Conservation (phyloP, 129 eudicot genomes). For the Arctium minus region DNA sequence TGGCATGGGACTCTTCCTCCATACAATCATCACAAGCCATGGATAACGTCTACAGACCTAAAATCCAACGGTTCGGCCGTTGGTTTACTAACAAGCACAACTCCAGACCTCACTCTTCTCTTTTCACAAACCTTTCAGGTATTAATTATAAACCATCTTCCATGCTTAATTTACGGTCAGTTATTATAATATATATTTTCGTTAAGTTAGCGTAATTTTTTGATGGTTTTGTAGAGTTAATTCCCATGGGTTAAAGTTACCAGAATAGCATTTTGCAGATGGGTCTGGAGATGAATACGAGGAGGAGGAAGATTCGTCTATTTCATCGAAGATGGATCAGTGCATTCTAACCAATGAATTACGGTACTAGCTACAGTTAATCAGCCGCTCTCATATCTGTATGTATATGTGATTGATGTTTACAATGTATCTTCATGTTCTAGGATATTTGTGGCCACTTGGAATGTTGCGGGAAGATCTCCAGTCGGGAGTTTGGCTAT, state of each 20-base stretch:
- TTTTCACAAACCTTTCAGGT: conserved; percentile 37
- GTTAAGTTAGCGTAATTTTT: neutral
- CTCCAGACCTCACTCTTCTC: conserved; percentile 27
- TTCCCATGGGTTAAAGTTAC: neutral
- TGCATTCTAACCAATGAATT: conserved; percentile 43
- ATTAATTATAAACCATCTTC: neutral
- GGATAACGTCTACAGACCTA: conserved; percentile 44
- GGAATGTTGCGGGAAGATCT: conserved; percentile 96
- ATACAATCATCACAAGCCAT: conserved; percentile 27
- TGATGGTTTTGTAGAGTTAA: neutral
- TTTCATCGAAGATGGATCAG: conserved; percentile 44
- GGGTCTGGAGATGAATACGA: conserved; percentile 35
- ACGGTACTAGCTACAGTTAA: conserved; percentile 33
- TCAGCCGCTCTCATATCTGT: neutral
- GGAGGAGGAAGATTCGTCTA: conserved; percentile 38
- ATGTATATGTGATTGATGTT: neutral
- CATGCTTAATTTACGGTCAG: neutral
- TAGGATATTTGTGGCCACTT: conserved; percentile 86
- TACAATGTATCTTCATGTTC: conserved; percentile 18
- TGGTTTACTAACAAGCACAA: conserved; percentile 49
- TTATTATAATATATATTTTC: neutral
- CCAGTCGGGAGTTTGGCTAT: conserved; percentile 75
- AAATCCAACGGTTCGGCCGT: conserved; percentile 24
- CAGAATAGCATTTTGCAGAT: conserved; percentile 22
- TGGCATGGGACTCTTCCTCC: conserved; percentile 6